These are phyloP conservation scores for Astrephomene gubernaculifera DNA, from an alignment of 139 green algal species.

Conservation along the genomic window DNA sequence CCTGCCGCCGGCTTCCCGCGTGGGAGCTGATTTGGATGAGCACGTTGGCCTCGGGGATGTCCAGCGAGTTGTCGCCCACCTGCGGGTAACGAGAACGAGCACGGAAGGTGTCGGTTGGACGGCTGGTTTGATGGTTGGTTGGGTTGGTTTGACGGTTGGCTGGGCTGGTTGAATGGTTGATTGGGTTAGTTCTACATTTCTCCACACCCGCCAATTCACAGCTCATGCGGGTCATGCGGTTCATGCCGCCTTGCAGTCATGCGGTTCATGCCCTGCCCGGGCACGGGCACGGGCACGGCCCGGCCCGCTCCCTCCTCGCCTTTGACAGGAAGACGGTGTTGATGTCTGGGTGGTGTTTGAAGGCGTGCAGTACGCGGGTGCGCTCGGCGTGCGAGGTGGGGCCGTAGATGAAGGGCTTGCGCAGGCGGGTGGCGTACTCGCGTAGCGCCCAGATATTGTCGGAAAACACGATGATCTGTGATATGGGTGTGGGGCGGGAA, in stretches of 20 bases:
- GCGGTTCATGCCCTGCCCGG: no score
- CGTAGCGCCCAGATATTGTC: conserved; percentile 98
- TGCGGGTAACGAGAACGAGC: conserved; percentile 29
- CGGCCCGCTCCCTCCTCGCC: no score
- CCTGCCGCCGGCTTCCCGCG: conserved; percentile 92
- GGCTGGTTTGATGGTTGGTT: no score
- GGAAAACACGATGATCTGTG: conserved; percentile 96
- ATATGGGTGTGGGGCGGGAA: background rate
- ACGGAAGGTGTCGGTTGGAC: no score
- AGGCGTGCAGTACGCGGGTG: conserved; percentile 93
- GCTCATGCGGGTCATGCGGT: no score
- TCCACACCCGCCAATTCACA: no score
- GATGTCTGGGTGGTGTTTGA: conserved; percentile 92
- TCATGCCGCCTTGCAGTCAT: no score
- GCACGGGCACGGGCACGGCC: no score
- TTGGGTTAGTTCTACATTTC: no score
- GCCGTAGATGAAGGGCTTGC: conserved; percentile 96
- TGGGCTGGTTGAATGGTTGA: no score
- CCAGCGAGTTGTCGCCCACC: conserved; percentile 98
- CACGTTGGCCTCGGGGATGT: conserved; percentile 99
- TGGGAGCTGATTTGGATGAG: conserved; percentile 98
- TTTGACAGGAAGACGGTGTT: conserved; percentile 99
- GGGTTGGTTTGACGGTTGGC: no score
- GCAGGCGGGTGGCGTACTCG: conserved; percentile 91
- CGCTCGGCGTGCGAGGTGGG: conserved; percentile 90